Evolutionary conservation across 1,139 yeast genomes (phyloP).

Genomic region (Lodderomyces parapsilosis): DNA sequence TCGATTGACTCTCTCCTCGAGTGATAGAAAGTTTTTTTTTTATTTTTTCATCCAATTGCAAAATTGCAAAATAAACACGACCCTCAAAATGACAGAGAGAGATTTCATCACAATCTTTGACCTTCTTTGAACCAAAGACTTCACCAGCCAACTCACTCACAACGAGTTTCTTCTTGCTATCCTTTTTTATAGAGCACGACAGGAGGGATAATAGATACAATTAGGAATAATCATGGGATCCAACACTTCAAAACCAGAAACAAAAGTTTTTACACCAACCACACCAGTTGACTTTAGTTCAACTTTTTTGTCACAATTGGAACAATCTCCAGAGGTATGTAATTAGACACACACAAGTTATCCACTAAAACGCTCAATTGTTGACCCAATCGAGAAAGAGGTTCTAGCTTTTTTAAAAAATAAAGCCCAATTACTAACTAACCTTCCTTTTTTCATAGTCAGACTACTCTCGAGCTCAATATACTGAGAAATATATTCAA

Average conservation of each 20-base stretch:
- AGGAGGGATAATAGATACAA: not conserved
- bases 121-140: too few species aligned
- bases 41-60: not conserved
- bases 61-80: not conserved
- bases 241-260: constrained; percentile 57
- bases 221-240: constrained; percentile 45
- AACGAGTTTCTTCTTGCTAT: not conserved
- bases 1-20: too few species aligned
- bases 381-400: too few species aligned
- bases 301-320: constrained; percentile 67
- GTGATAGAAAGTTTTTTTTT: not conserved
- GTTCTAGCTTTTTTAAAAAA: too few species aligned
- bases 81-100: too few species aligned
- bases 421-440: constrained; percentile 25
- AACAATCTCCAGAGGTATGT: constrained; percentile 62
- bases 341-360: too few species aligned
- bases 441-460: constrained; percentile 36
- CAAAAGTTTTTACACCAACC: constrained; percentile 65
- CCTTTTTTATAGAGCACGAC: not conserved
- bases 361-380: too few species aligned
- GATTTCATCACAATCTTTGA: too few species aligned
- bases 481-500: constrained; percentile 75
- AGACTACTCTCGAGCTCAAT: constrained; percentile 78
- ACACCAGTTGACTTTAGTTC: constrained; percentile 78
- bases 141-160: too few species aligned